These are phyloP conservation scores for Chrysoporthe puriensis DNA, from an alignment of 2,329 filamentous ascomycete genomes.

Conservation along the genomic window DNA sequence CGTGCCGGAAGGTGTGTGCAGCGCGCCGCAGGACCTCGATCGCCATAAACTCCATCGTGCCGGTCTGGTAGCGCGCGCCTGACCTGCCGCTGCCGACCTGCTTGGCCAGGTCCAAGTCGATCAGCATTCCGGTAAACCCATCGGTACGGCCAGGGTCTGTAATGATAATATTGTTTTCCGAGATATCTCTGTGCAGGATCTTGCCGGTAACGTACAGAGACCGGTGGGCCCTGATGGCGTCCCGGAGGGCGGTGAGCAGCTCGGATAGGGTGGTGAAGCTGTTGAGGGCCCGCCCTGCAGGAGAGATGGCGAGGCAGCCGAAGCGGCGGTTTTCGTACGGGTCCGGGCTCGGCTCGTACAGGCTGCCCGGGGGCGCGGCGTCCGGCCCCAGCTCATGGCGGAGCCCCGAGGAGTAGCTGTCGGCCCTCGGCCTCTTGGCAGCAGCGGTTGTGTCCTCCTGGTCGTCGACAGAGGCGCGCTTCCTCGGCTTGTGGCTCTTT, in stretches of 20 bases:
- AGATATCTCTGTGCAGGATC: slow-evolving; percentile 44
- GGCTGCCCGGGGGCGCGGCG: not conserved
- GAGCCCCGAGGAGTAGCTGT: no score
- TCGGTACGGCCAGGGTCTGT: slow-evolving; percentile 27
- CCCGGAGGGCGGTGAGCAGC: slow-evolving; percentile 39
- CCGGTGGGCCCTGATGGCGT: slow-evolving; percentile 43
- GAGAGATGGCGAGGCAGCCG: slow-evolving; percentile 38
- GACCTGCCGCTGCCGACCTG: slow-evolving; percentile 32
- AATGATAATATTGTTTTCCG: slow-evolving; percentile 44
- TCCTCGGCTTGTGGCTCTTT: no score
- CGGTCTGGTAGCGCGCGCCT: slow-evolving; percentile 34
- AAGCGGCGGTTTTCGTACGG: slow-evolving; percentile 37
- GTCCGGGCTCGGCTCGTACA: not conserved
- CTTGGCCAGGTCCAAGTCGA: slow-evolving; percentile 41
- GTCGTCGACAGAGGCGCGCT: no score
- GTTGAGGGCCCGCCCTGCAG: slow-evolving; percentile 35
- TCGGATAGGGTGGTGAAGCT: slow-evolving; percentile 37
- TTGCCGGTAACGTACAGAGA: slow-evolving; percentile 38
- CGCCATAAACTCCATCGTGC: slow-evolving; percentile 41
- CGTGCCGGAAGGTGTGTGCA: slow-evolving; percentile 37
- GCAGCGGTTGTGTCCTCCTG: no score
- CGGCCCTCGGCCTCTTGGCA: no score
- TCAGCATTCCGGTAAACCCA: slow-evolving; percentile 38
- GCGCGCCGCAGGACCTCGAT: slow-evolving; percentile 38
- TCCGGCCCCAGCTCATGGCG: no score